These are phyloP conservation scores for Pseudogymnoascus pannorum DNA, from an alignment of 2,329 filamentous ascomycete genomes.

Conservation along the genomic window DNA sequence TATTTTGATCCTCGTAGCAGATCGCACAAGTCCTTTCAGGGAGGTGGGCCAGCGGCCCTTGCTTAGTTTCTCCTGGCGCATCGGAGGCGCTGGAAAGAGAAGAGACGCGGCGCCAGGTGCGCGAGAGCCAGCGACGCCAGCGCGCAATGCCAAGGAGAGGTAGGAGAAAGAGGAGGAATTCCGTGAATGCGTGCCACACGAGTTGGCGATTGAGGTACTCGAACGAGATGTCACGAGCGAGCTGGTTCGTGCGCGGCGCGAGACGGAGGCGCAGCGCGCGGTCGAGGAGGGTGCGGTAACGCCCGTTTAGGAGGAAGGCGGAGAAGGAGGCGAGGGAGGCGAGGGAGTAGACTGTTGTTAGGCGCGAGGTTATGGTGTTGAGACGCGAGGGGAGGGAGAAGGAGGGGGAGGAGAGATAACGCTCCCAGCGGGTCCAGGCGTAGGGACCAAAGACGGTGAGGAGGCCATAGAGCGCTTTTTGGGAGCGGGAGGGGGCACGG, in stretches of 20 bases:
- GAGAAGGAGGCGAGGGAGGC: conserved; percentile 81
- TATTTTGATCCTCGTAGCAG: conserved; percentile 89
- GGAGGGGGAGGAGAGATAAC: conserved; percentile 59
- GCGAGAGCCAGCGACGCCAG: conserved; percentile 83
- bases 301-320: conserved; percentile 82
- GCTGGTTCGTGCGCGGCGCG: conserved; percentile 74
- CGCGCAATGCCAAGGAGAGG: conserved; percentile 90
- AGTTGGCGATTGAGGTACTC: conserved; percentile 96
- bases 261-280: conserved; percentile 77
- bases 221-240: conserved; percentile 87
- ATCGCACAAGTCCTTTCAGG: conserved; percentile 94
- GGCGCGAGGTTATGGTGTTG: conserved; percentile 59
- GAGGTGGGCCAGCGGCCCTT: conserved; percentile 74
- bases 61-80: conserved; percentile 45
- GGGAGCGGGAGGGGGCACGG: conserved; percentile 66
- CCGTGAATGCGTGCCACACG: conserved; percentile 99
- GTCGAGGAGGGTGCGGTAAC: conserved; percentile 86
- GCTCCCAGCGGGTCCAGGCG: conserved; percentile 86
- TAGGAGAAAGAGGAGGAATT: conserved; percentile 95
- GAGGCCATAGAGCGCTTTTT: conserved; percentile 78
- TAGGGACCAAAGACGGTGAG: conserved; percentile 84
- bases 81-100: conserved; percentile 46
- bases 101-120: conserved; percentile 78
- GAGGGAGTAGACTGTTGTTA: conserved; percentile 69
- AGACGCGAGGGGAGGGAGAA: conserved; percentile 41